A percentile compares a stretch with the other conserved stretches of the same genome.
Conservation (phyloP, 2,329 filamentous ascomycete species). For the Clonostachys sp. region DNA sequence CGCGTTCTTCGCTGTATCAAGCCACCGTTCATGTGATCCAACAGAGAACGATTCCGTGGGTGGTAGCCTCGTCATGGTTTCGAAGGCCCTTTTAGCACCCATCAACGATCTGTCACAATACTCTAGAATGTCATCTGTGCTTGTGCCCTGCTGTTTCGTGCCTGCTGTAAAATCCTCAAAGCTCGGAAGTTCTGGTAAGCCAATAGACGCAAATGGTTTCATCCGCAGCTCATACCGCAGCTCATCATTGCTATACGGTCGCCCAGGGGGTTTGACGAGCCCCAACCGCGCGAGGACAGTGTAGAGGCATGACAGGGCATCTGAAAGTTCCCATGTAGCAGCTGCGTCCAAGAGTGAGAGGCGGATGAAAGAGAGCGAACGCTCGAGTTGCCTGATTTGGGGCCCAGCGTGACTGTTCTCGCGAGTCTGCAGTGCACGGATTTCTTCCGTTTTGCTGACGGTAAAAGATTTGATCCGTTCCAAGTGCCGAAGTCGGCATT, state of each 20-base stretch:
- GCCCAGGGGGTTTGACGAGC: constrained; percentile 42
- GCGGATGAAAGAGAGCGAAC: constrained; percentile 51
- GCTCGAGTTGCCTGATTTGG: constrained; percentile 30
- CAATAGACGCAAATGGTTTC: constrained; percentile 72
- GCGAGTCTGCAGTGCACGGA: constrained; percentile 3
- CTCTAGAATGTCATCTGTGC: constrained; percentile 33
- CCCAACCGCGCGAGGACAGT: constrained; percentile 56
- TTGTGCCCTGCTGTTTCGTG: constrained; percentile 30
- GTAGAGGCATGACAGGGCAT: constrained; percentile 59
- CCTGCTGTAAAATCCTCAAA: constrained; percentile 54
- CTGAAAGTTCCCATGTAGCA: constrained; percentile 53
- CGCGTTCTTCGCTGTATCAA: constrained; percentile 50
- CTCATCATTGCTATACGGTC: constrained; percentile 63
- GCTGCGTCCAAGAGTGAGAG: constrained; percentile 61
- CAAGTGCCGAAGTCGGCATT: constrained; percentile 63
- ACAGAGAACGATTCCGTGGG: constrained; percentile 49
- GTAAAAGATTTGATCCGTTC: constrained; percentile 70
- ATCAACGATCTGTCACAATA: constrained; percentile 39
- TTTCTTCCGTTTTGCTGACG: constrained; percentile 28
- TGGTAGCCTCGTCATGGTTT: constrained; percentile 47
- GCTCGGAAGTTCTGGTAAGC: constrained; percentile 61
- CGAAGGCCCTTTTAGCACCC: constrained; percentile 49
- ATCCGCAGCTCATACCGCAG: constrained; percentile 80
- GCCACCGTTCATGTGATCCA: constrained; percentile 59
- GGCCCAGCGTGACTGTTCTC: not conserved